Base-by-base conservation (phyloP, 768 basidiomycete species). In the Hortiboletus flavorubellus region DNA sequence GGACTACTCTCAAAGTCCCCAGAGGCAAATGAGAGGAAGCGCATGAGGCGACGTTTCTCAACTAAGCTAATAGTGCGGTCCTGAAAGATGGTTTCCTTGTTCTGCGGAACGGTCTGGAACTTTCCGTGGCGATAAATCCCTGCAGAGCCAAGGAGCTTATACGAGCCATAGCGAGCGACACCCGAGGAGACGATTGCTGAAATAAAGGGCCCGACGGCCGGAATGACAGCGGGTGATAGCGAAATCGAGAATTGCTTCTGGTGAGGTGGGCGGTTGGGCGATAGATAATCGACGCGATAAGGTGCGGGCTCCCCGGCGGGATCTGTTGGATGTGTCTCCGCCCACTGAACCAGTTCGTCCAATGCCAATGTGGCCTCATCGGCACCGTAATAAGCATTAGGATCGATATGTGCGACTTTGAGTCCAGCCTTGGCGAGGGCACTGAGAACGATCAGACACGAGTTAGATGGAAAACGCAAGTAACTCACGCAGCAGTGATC, bases 61-160 rank as follows among this genome's bases (percentile, higher is more conserved):
- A 94, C 68, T 11, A 98, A 77, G 8, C 78, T 78, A 8, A 98
- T 80, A 9, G 77, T 78, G 64, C 84, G 85, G 72, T 83, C 86
- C 75, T 89, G 93, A 80, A 98, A 98, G 4, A 98, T 81, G 55
- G 91, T 89, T 69, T 94, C 94, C 69, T 97, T 98, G 73, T 84
- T 91, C 33, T 86, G 86, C 1, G 96, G 96, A 0, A 98, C 95
- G 47, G 71, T 79, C 62, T 81, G 81, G 50, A 83, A 66, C 21
- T 67, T 60, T 49, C 67, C 68, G 2, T 79, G 73, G 46, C 82
- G 74, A 62, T 84, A 86, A 42, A 92, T 73, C 38, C 77, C 82
- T 16, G 89, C 77, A 23, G 80, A 81, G 57, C 87, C 91, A 18
- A 98, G 75, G 4, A 97, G 78, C 44, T 89, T 85, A 67, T 94